phyloP scores from a whole-genome alignment of 108 stramenopile genomes.

The Phaeodactylum tricornutum region DNA sequence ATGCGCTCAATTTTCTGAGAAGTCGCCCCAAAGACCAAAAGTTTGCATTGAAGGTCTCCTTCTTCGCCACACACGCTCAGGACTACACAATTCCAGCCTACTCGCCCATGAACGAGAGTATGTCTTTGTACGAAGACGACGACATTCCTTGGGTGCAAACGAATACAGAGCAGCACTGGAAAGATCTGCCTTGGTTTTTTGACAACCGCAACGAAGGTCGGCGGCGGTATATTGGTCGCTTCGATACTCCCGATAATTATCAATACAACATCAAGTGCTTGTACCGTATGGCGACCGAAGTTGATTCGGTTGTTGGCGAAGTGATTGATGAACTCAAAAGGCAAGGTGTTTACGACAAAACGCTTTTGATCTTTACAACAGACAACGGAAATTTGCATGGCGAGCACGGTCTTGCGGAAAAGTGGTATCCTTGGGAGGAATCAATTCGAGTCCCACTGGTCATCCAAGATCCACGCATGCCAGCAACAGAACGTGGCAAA shows the following conservation, averaged over 20 bases:
- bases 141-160: slow-evolving; percentile 45
- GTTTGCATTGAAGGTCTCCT: slow-evolving; percentile 67
- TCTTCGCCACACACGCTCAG: slow-evolving; percentile 72
- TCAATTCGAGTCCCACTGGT: slow-evolving; percentile 70
- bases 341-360: slow-evolving; percentile 45
- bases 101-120: slow-evolving; percentile 35
- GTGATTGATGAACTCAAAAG: slow-evolving; percentile 45
- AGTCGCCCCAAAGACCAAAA: slow-evolving; percentile 18
- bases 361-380: slow-evolving; percentile 73
- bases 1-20: slow-evolving; percentile 47
- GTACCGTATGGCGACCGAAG: slow-evolving; percentile 73
- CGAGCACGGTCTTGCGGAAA: slow-evolving; percentile 34
- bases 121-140: slow-evolving; percentile 43
- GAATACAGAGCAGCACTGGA: slow-evolving; percentile 19
- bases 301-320: slow-evolving; percentile 49
- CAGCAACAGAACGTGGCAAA: slow-evolving; percentile 27
- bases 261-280: slow-evolving; percentile 49
- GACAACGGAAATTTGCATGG: slow-evolving; percentile 77
- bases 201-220: slow-evolving; percentile 51
- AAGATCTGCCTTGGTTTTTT: slow-evolving; percentile 25
- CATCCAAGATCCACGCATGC: slow-evolving; percentile 74
- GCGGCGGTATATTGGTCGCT: slow-evolving; percentile 48
- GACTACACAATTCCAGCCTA: slow-evolving; percentile 41
- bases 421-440: slow-evolving; percentile 76
- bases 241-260: slow-evolving; percentile 48